Evolutionary conservation across 208 protist genomes (phyloP).

Genomic region (Trypanosoma melophagium): DNA sequence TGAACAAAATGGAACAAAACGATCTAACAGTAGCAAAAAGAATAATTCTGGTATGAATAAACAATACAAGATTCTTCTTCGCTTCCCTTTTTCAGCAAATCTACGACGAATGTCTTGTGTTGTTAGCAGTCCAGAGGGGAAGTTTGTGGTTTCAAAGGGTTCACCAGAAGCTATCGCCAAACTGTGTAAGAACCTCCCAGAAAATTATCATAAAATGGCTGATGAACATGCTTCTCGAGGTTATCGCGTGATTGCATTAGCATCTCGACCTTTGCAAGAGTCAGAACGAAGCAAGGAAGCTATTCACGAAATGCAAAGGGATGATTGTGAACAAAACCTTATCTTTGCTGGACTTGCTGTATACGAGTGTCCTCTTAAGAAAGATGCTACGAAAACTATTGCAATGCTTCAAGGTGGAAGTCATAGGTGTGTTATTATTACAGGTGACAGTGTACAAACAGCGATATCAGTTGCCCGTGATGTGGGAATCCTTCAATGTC

Average conservation of each 20-base stretch:
- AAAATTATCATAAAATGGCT: conserved; percentile 78
- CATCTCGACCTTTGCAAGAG: conserved; percentile 75
- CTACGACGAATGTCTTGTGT: conserved; percentile 97
- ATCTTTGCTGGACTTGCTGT: conserved; percentile 96
- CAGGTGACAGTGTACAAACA: conserved; percentile 97
- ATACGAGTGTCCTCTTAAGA: conserved; percentile 95
- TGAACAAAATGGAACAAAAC: background rate
- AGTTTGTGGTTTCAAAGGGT: conserved; percentile 92
- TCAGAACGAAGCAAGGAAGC: conserved; percentile 38
- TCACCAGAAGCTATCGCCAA: conserved; percentile 94
- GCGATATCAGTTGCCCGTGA: conserved; percentile 95
- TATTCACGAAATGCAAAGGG: conserved; percentile 63
- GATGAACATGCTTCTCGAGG: conserved; percentile 88
- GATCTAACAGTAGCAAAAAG: conserved; percentile 8
- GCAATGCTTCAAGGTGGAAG: conserved; percentile 72
- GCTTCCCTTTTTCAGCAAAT: conserved; percentile 94
- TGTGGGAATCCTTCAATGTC: conserved; percentile 78
- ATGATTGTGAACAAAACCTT: conserved; percentile 90
- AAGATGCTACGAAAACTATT: conserved; percentile 88
- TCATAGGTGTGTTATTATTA: conserved; percentile 96
- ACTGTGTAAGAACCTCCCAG: conserved; percentile 83
- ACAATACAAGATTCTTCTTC: conserved; percentile 76
- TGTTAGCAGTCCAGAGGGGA: conserved; percentile 50
- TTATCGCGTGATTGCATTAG: conserved; percentile 96
- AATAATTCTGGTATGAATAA: conserved; percentile 27